A percentile compares a stretch with the other conserved stretches of the same genome.
Evolutionary conservation across 257 asterid genomes (phyloP).

Genomic region (Petunia axillaris): DNA sequence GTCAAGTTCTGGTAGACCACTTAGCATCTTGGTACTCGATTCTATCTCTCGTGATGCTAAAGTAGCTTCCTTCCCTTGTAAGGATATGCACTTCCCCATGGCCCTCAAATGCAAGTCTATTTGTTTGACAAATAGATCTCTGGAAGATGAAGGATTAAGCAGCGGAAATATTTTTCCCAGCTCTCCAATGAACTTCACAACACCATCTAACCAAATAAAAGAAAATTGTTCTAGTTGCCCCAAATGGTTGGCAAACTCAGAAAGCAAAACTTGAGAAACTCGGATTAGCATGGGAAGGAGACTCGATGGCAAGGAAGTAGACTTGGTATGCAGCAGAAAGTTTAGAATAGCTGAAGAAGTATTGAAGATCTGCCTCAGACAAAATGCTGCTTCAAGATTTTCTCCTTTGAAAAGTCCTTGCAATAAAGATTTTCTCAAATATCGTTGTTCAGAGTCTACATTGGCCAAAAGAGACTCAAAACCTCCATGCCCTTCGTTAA

Average conservation of each 20-base stretch:
- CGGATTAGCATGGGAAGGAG: slow-evolving; percentile 51
- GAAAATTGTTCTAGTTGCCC: slow-evolving; percentile 48
- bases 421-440: slow-evolving; percentile 53
- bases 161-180: slow-evolving; percentile 65
- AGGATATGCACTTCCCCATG: slow-evolving; percentile 83
- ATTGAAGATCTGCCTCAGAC: slow-evolving; percentile 68
- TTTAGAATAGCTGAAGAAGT: slow-evolving; percentile 81
- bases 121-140: slow-evolving; percentile 56
- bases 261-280: slow-evolving; percentile 57
- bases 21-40: slow-evolving; percentile 49
- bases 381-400: slow-evolving; percentile 60
- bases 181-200: slow-evolving; percentile 75
- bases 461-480: slow-evolving; percentile 58
- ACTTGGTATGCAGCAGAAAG: slow-evolving; percentile 53
- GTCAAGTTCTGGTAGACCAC: slow-evolving; percentile 34
- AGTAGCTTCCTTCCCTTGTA: slow-evolving; percentile 74
- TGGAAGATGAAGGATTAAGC: slow-evolving; percentile 58
- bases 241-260: slow-evolving; percentile 58
- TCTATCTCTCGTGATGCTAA: slow-evolving; percentile 66
- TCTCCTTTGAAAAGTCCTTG: slow-evolving; percentile 59
- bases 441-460: slow-evolving; percentile 47
- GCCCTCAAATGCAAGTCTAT: slow-evolving; percentile 74
- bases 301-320: slow-evolving; percentile 49
- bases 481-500: slow-evolving; percentile 35
- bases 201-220: slow-evolving; percentile 66